Evolutionary conservation across 345 rosid species (phyloP), one percentile per base, ranked within the genome.

Genomic region (Rhodomyrtus tomentosa): DNA sequence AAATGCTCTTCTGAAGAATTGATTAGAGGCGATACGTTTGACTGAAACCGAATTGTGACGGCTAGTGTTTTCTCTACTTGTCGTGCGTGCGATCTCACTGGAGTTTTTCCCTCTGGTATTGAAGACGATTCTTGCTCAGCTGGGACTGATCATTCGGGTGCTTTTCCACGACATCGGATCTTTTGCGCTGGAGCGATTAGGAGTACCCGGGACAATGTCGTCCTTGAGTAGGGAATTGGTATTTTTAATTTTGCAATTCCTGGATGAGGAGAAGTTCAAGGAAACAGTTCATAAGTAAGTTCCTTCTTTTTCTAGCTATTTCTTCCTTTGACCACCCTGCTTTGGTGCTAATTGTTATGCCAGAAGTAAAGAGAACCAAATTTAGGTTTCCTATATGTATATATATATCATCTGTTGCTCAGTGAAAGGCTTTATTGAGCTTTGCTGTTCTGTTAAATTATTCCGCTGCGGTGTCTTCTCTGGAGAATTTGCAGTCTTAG

Each of bases 171-270:
- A 16, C 13, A 36, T 22, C 79, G 10, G 79, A 68, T 68, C 79
- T 36, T 68, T 68, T 68, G 79, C 79, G 79, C 79, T 68, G 79
- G 79, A 68, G 79, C 79, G 79, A 68, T 36, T 68, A 68, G 79
- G 79, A 36, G 79, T 68, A 68, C 79, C 79, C 3, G 79, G 79
- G 83, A 51, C 36, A 81, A 94, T 93, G 98, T 89, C 96, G 58
- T 91, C 96, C 68, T 88, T 94, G 89, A 94, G 95, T 87, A 91
- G 96, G 84, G 98, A 95, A 89, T 86, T 94, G 88, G 98, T 96
- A 87, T 93, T 92, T 87, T 95, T 93, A 83, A 91, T 95, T 85
- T 95, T 96, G 51, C 98, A 96, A 84, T 96, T 96, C 83, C 95
- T 96, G 20, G 96, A 94, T 53, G 98, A 95, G 90, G 95, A 95